Percentiles rank a stretch among this genome's conserved stretches.
Evolutionary conservation across 345 rosid species (phyloP).

Genomic region (Leavenworthia alabamica): DNA sequence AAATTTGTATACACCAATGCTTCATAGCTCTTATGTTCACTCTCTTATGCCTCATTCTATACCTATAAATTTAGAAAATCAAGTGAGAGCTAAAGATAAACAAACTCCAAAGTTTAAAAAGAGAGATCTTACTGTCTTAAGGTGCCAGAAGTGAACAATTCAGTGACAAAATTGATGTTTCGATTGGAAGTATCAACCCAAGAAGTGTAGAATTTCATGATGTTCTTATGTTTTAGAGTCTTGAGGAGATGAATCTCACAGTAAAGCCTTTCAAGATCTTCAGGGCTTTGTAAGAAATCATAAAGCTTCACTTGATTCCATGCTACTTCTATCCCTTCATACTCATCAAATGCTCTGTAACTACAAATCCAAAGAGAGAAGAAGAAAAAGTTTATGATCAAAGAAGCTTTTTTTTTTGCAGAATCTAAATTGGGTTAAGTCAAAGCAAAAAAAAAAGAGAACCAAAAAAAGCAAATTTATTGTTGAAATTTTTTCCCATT

Average conservation of each 20-base stretch:
- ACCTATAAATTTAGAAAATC: slow-evolving; percentile 32
- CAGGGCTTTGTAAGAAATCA: slow-evolving; percentile 74
- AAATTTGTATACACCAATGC: slow-evolving; percentile 87
- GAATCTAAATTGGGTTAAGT: slow-evolving; percentile 7
- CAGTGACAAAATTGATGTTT: slow-evolving; percentile 89
- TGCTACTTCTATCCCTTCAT: slow-evolving; percentile 95
- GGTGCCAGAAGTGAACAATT: slow-evolving; percentile 92
- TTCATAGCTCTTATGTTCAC: slow-evolving; percentile 77
- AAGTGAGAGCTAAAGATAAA: not conserved
- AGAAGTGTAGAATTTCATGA: slow-evolving; percentile 73
- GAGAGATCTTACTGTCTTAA: slow-evolving; percentile 64
- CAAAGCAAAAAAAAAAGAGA: slow-evolving; percentile 13
- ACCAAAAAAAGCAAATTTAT: slow-evolving; percentile 2
- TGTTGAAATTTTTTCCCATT: not conserved
- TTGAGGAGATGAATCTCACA: slow-evolving; percentile 92
- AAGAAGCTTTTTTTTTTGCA: not conserved
- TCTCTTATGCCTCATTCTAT: slow-evolving; percentile 68
- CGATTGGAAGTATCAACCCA: slow-evolving; percentile 76
- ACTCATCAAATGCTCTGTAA: slow-evolving; percentile 88
- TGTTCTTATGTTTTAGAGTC: slow-evolving; percentile 83
- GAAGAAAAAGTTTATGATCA: not conserved
- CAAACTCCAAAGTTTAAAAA: not conserved
- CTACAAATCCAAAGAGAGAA: slow-evolving; percentile 31
- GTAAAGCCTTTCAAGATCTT: slow-evolving; percentile 79
- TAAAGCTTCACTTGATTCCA: slow-evolving; percentile 89